Percentiles rank a stretch among this genome's conserved stretches.
Evolutionary conservation across 2,329 filamentous ascomycete species (phyloP).

Genomic region (Rhynchosporium graminicola): DNA sequence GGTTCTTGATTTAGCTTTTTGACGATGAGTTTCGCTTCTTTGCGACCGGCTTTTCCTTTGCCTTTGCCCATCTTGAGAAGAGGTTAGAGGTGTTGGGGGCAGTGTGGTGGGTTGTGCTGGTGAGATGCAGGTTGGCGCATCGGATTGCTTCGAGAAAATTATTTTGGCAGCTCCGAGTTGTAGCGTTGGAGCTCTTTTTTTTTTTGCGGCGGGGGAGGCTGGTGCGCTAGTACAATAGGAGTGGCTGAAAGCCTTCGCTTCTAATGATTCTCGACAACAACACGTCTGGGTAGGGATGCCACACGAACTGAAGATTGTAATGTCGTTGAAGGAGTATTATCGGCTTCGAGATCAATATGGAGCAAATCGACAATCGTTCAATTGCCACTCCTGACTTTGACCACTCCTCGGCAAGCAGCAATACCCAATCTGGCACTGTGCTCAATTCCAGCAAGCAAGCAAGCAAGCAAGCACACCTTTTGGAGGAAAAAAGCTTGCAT

Average conservation of each 20-base stretch:
- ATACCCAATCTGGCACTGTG: too few relatives aligned
- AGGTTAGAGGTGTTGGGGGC: background rate
- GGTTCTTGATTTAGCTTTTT: constrained; percentile 17
- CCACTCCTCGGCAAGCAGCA: too few relatives aligned
- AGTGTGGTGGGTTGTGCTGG: background rate
- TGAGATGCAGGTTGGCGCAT: constrained; percentile 8
- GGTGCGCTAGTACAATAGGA: background rate
- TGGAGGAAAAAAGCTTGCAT: too few relatives aligned
- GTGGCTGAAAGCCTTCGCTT: constrained; percentile 2
- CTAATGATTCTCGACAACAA: too few relatives aligned
- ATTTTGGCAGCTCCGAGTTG: constrained; percentile 22
- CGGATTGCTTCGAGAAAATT: constrained; percentile 23
- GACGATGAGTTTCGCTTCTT: constrained; percentile 16
- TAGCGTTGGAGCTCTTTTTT: constrained; percentile 19
- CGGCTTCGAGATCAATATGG: too few relatives aligned
- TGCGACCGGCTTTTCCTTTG: constrained; percentile 27
- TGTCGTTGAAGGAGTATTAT: too few relatives aligned
- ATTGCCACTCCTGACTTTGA: too few relatives aligned
- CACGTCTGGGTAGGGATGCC: too few relatives aligned
- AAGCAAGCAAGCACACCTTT: too few relatives aligned
- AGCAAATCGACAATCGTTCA: too few relatives aligned
- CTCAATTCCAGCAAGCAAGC: too few relatives aligned
- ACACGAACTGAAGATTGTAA: too few relatives aligned
- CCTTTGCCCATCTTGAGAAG: constrained; percentile 28
- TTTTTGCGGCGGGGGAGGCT: constrained; percentile 6